Conservation (phyloP, 164 flowering plant species). For the Magnolia sinica region DNA sequence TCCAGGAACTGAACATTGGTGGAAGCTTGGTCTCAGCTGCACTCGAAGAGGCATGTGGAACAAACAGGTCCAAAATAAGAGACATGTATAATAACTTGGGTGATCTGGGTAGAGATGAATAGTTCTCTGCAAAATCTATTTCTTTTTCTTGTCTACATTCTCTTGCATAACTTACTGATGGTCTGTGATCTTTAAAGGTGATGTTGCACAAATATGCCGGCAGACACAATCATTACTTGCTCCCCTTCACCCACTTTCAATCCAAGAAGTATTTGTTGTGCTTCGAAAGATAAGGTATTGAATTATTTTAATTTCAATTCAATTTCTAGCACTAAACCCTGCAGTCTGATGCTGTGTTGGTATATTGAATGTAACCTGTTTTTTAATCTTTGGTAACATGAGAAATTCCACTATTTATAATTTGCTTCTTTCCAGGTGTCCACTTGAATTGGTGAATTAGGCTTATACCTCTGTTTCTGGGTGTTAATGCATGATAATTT, state of each 20-base stretch:
- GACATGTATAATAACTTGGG: constrained; percentile 73
- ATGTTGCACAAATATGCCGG: constrained; percentile 89
- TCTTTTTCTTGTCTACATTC: not conserved
- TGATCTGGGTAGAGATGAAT: constrained; percentile 68
- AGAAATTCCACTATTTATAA: not conserved
- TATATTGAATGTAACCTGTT: not conserved
- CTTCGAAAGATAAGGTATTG: constrained; percentile 77
- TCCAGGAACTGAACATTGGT: constrained; percentile 86
- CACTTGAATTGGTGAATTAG: not conserved
- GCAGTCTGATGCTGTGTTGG: not conserved
- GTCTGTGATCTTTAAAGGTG: constrained; percentile 46
- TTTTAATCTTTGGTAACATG: not conserved
- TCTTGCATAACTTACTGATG: not conserved
- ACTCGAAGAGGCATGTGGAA: constrained; percentile 86
- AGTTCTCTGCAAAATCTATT: not conserved
- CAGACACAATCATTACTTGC: constrained; percentile 75
- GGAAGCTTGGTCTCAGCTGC: constrained; percentile 73
- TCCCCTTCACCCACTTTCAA: constrained; percentile 61
- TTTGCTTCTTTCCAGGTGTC: not conserved
- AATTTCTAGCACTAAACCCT: not conserved
- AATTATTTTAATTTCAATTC: no score
- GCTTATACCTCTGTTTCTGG: not conserved
- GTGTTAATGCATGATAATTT: no score
- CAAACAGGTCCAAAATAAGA: constrained; percentile 57
- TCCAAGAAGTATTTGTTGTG: constrained; percentile 59